Evolutionary conservation across 495 filamentous ascomycete genomes (phyloP), one percentile per base, ranked within the genome.

Genomic region (Niebla homalea): DNA sequence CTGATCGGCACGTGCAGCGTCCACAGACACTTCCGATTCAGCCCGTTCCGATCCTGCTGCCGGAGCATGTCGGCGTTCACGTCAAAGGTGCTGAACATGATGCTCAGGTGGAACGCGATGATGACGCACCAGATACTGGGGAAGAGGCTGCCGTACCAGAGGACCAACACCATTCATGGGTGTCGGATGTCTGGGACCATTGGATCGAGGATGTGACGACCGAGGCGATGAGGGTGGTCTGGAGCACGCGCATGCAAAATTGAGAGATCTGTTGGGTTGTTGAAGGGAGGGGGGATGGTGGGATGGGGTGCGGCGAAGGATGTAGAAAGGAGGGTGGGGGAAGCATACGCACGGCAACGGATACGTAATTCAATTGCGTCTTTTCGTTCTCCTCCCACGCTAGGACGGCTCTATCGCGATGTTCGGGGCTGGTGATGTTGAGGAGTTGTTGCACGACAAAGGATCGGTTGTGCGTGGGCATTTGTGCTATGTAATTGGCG

Each of bases 41-140:
- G 45, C 45, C 18, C 45, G 5, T 48, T 32, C 45, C 35, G 15
- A 6, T 36, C 45, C 6, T 14, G 0, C 3, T 48, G 45, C 25
- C 35, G 15, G 14, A 48, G 19, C 45, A 48, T 48, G 18, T 48
- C 21, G 39, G 11, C 21, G 12, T 41, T 22, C 11, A 41, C 39
- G 39, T 41, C 39, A 2, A 19, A 41, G 39, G 39, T 15, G 21
- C 39, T 41, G 39, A 41, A 41, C 18, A 41, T 18, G 39, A 41
- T 41, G 39, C 39, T 41, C 16, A 41, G 16, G 39, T 41, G 39
- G 26, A 48, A 48, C 11, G 45, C 45, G 3, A 48, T 48, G 26
- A 48, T 48, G 0, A 48, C 45, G 45, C 45, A 48, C 26, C 35
- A 48, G n/a, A 48, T n/a, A 14, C 45, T 48, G 23, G 36, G 15